Base-by-base conservation (phyloP, 1,284 basidiomycete species). In the Peniophora sp. region DNA sequence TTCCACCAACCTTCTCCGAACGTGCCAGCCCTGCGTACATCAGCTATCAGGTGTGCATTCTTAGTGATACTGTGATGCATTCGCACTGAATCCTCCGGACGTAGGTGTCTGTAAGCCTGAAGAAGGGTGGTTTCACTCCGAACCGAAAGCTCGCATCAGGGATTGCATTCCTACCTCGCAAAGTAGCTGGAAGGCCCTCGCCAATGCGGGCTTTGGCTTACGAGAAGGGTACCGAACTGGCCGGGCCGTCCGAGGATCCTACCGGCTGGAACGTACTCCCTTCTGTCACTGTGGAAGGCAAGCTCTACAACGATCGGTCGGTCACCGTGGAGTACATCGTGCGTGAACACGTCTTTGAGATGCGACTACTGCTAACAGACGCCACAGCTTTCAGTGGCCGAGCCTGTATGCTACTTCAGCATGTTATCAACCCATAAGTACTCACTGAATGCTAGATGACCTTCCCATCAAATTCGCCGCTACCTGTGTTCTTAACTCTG, bases 321-420 rank as follows among this genome's bases (percentile, higher is more conserved):
- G 69, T 74, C 10, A 68, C 70, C 49, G 62, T 70, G 23, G 60
- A 62, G 32, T 65, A 64, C 50, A 66, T 60, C 11, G 79, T 81
- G 57, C 55, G 74, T 65, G 9, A 12, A 24, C n/a, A n/a, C n/a
- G n/a, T 15, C 42, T 20, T 48, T 47, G 49, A n/a, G 32, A 32
- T 11, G 20, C n/a, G 22, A 8, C 37, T 32, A 23, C 24, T 23
- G 34, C 32, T 20, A 50, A 49, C 46, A 45, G 24, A 37, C 34
- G n/a, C 24, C 32, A 15, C 55, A 83, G 79, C 62, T 80, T 15
- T 71, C 76, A 2, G 62, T 83, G 27, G 76, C 76, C 18, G 73
- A 64, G 41, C 80, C 81, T n/a, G 79, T 82, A 61, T 61, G 6
- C n/a, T 46, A 22, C 41, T 14, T 10, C 22, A 11, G n/a, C 18